Base-by-base conservation (phyloP, 768 basidiomycete genomes). In the Cyclocybe cylindracea region DNA sequence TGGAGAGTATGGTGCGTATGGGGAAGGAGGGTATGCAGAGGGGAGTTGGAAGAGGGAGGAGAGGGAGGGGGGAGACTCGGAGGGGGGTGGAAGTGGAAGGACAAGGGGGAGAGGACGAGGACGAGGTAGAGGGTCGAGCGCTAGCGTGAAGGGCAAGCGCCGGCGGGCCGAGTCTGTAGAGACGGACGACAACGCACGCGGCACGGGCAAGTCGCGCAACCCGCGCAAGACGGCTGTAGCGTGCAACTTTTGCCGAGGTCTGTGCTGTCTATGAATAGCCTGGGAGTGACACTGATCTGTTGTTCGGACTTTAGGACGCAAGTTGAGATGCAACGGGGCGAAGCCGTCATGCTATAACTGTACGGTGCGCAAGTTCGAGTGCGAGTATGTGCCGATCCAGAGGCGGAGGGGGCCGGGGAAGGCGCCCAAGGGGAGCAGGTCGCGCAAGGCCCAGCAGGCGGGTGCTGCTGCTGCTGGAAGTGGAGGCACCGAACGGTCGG, bases 201-300 rank as follows among this genome's bases (percentile, higher is more conserved):
- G n/a, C n/a, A n/a, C n/a, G n/a, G 62, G 58, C 47, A 72, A 67
- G 56, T 48, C 61, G 18, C 67, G 61, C 46, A 63, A 60, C 46
- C 57, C 63, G 18, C 68, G 72, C 57, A 87, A 86, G 71, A 81
- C 80, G 33, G 70, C 72, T 18, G 77, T 90, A 34, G 89, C 89
- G 51, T 91, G 89, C 70, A 75, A 87, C 68, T 89, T 89, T 66
- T 91, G 89, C 72, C 77, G 89, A 78, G 78, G 89, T 85, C 60
- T 62, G 72, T 59, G 45, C 47, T 49, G 38, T 56, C 51, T 61
- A 62, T 61, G 50, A 44, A 54, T 51, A 54, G 53, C 41, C 32
- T 31, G 35, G 16, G 29, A 48, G 51, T 54, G 39, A 51, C 46
- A 56, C 53, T 50, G 39, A 44, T 48, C 13, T 44, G 42, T 60